Evolutionary conservation across 306 rosid species (phyloP).

Genomic region (Cucurbita moschata): DNA sequence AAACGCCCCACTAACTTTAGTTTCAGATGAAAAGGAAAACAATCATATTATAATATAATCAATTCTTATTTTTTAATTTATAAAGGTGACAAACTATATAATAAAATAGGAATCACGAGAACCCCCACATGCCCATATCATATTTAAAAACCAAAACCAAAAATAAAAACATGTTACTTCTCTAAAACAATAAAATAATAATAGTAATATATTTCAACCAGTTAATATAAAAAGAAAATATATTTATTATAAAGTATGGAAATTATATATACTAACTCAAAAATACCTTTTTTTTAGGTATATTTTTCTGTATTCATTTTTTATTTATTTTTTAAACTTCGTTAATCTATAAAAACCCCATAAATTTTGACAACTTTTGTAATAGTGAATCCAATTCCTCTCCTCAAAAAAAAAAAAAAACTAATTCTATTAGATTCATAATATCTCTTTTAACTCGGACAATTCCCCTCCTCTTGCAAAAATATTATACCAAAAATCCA

Average conservation of each 20-base stretch:
- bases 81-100: background rate
- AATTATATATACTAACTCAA: background rate
- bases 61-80: no score
- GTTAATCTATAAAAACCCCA: background rate
- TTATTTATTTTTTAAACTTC: background rate
- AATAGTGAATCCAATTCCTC: background rate
- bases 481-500: conserved; percentile 56
- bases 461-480: conserved; percentile 35
- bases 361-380: background rate
- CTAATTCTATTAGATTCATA: background rate
- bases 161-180: no score
- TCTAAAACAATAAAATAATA: no score
- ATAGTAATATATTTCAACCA: no score
- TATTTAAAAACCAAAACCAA: no score
- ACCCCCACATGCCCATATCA: no score
- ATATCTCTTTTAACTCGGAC: conserved; percentile 4
- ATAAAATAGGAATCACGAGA: no score
- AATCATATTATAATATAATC: background rate
- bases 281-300: background rate
- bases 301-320: background rate
- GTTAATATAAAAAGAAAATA: no score
- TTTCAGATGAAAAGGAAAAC: background rate
- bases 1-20: background rate
- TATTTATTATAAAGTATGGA: no score
- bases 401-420: background rate